These are phyloP conservation scores for Coniochaeta sp. DNA, from an alignment of 2,329 filamentous ascomycete genomes.

Conservation along the genomic window DNA sequence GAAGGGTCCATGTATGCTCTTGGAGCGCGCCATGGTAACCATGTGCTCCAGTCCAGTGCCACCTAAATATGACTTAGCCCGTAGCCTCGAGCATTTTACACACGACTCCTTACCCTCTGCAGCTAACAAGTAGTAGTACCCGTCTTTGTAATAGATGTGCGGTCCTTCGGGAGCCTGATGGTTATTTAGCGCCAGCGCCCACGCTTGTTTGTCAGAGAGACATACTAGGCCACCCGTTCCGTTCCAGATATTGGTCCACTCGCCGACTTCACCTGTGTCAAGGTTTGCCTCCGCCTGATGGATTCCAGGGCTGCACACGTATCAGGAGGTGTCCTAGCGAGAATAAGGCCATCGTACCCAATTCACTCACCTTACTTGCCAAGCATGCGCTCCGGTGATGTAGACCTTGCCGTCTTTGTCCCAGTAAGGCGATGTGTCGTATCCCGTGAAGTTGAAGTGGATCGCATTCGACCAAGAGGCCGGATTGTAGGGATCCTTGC, in stretches of 20 bases:
- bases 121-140: slow-evolving; percentile 44
- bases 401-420: slow-evolving; percentile 47
- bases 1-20: slow-evolving; percentile 33
- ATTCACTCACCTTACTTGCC: slow-evolving; percentile 17
- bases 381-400: slow-evolving; percentile 32
- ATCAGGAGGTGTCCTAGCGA: not conserved
- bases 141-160: slow-evolving; percentile 43
- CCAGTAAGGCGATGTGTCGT: slow-evolving; percentile 49
- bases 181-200: not conserved
- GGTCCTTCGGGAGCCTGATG: slow-evolving; percentile 41
- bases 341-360: not conserved
- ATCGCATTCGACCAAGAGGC: slow-evolving; percentile 38
- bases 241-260: slow-evolving; percentile 35
- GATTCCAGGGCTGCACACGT: slow-evolving; percentile 24
- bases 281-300: slow-evolving; percentile 30
- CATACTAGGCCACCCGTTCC: slow-evolving; percentile 32
- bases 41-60: slow-evolving; percentile 42
- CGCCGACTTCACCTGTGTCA: slow-evolving; percentile 28
- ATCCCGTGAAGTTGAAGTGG: slow-evolving; percentile 40
- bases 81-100: not conserved
- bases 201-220: not conserved
- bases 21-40: slow-evolving; percentile 38
- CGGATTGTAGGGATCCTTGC: slow-evolving; percentile 31
- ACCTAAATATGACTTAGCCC: slow-evolving; percentile 13
- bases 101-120: slow-evolving; percentile 32